These are phyloP conservation scores for Trichodelitschia bisporula DNA, from an alignment of 495 filamentous ascomycete genomes.

Conservation along the genomic window DNA sequence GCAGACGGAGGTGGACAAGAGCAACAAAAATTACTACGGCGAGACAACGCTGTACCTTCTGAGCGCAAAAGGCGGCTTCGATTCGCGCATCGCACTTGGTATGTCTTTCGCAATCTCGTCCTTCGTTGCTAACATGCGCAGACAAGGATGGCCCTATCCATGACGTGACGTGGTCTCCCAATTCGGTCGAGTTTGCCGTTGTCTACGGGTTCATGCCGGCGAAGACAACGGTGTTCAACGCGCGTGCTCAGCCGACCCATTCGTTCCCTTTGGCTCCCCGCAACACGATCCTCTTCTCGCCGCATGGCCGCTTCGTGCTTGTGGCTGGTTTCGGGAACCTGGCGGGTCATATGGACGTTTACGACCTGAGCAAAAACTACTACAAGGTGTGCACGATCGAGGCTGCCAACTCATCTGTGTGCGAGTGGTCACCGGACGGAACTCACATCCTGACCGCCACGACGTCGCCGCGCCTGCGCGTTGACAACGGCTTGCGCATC, in stretches of 20 bases:
- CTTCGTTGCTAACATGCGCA: too few relatives aligned
- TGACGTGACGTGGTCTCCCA: constrained; percentile 94
- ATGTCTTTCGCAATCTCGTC: constrained; percentile 7
- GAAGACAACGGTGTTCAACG: constrained; percentile 91
- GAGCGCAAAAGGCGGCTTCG: constrained; percentile 74
- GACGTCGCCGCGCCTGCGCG: constrained; percentile 75
- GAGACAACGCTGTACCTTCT: constrained; percentile 94
- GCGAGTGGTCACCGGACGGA: constrained; percentile 90
- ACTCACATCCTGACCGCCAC: constrained; percentile 89
- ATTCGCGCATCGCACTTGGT: constrained; percentile 71
- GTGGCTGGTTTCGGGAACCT: constrained; percentile 95
- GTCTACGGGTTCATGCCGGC: constrained; percentile 95
- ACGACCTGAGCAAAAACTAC: constrained; percentile 82
- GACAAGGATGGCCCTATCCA: constrained; percentile 98
- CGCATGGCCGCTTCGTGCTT: constrained; percentile 73
- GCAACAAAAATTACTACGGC: constrained; percentile 95
- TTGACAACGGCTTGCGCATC: constrained; percentile 87
- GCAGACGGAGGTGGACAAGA: constrained; percentile 93
- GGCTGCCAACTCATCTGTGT: constrained; percentile 83
- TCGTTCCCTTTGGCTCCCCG: constrained; percentile 64
- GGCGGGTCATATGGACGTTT: constrained; percentile 91
- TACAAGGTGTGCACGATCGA: constrained; percentile 80
- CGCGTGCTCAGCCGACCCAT: constrained; percentile 53
- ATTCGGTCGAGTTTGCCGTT: constrained; percentile 88
- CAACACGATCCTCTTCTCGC: constrained; percentile 90